A percentile compares a stretch with the other conserved stretches of the same genome.
Conservation (phyloP, 2,329 filamentous ascomycete genomes). For the Fusarium secorum region DNA sequence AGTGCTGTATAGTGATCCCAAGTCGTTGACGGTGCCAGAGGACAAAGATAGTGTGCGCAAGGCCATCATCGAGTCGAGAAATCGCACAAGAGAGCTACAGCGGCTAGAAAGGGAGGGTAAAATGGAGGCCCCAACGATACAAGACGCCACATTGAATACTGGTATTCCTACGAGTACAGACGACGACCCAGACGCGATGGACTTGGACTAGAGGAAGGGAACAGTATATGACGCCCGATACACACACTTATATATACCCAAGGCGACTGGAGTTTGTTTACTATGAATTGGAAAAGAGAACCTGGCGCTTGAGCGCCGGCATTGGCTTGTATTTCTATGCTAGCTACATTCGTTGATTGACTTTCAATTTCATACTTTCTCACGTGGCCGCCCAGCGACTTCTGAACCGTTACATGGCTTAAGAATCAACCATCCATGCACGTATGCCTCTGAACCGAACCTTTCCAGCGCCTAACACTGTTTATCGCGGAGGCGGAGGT, state of each 20-base stretch:
- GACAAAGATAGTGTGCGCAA: constrained; percentile 81
- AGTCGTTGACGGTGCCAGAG: constrained; percentile 76
- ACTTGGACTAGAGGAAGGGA: constrained; percentile 60
- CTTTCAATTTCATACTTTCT: constrained; percentile 25
- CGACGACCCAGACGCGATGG: constrained; percentile 71
- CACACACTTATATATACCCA: constrained; percentile 36
- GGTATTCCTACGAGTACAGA: constrained; percentile 21
- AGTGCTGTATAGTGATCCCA: constrained; percentile 84
- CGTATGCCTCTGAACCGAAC: neutral
- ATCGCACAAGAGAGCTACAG: constrained; percentile 69
- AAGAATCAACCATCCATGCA: neutral
- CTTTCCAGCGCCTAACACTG: neutral
- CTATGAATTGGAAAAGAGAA: neutral
- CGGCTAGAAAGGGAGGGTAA: constrained; percentile 49
- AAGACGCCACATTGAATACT: constrained; percentile 16
- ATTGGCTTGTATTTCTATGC: constrained; percentile 25
- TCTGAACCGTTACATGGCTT: neutral
- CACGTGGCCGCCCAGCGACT: constrained; percentile 2
- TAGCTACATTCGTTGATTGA: constrained; percentile 15
- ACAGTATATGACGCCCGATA: neutral
- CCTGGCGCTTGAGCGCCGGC: neutral
- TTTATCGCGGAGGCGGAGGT: constrained; percentile 49
- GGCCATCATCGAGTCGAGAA: constrained; percentile 82
- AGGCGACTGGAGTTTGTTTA: constrained; percentile 38
- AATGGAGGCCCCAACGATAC: constrained; percentile 3